Base-by-base conservation (phyloP, 2,329 filamentous ascomycete genomes). In the Pseudogymnoascus destructans region DNA sequence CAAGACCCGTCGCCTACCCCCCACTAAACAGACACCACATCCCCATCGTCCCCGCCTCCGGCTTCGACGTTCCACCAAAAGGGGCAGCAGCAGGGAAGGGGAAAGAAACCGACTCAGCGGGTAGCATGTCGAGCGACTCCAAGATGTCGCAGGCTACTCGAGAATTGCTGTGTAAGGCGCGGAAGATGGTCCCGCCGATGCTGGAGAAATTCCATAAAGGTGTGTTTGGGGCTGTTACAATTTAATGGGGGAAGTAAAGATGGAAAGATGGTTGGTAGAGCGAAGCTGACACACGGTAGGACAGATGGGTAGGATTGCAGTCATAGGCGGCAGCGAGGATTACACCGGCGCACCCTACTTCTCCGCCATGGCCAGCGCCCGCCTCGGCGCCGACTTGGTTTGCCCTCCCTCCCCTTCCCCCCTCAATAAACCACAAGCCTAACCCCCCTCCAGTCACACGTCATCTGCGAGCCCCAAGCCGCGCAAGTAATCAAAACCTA, bases 271-370 rank as follows among this genome's bases (percentile, higher is more conserved):
- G 23, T 17, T 1, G 23, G n/a, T 5, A 32, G 42, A 21, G 8
- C 35, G 30, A 5, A 25, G 52, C n/a, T 57, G 30, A 33, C 21
- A 5, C 15, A 19, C 40, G n/a, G 3, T 65, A 95, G 92, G 93
- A 60, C 92, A 97, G 73, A 79, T 95, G 64, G 93, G 93, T 4
- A 82, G 93, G 58, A 84, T 98, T 57, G 93, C 84, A 57, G 93
- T 98, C 60, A 93, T 98, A 64, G 93, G 93, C 57, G 93, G 93
- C 38, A 95, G 89, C 68, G 85, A 92, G 70, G 92, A 97, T 73
- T 98, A 97, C 71, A 96, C 93, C 1, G 93, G 93, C 35, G 93
- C 93, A 60, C 93, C 93, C 10, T 98, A 95, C 74, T 98, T 98
- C 74, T 96, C 92, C 17, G 91, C 92, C 63, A 96, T 96, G 84